Conservation (phyloP, 192 early-diverging fungal species). For the Backusella mclennaniae region DNA sequence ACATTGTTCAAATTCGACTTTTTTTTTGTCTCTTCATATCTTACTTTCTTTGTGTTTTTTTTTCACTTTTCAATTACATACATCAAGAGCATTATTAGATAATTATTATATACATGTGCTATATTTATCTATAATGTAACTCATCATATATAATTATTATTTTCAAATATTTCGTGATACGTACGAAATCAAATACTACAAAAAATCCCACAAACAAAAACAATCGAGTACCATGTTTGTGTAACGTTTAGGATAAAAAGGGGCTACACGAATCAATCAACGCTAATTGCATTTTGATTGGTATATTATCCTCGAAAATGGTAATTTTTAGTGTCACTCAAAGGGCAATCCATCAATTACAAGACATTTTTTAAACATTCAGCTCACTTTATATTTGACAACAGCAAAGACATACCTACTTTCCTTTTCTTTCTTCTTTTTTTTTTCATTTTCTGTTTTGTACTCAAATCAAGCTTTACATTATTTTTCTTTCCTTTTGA, state of each 20-base stretch:
- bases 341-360: background rate
- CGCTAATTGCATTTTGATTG: background rate
- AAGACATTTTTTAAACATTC: background rate
- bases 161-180: background rate
- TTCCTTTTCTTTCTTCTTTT: background rate
- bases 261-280: background rate
- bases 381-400: background rate
- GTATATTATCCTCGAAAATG: background rate
- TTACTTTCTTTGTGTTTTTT: background rate
- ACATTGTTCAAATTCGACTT: background rate
- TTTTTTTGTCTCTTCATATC: background rate
- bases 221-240: background rate
- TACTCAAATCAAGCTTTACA: background rate
- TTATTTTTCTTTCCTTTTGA: background rate
- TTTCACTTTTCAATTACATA: background rate
- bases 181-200: background rate
- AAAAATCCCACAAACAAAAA: background rate
- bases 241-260: background rate
- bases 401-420: background rate
- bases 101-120: background rate
- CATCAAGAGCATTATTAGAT: background rate
- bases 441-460: background rate
- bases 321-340: constrained; percentile 8
- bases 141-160: background rate
- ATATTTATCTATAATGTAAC: background rate